Percentiles rank a stretch among this genome's conserved stretches.
These are phyloP conservation scores for Cercophora newfieldiana DNA, from an alignment of 495 filamentous ascomycete genomes.

Conservation along the genomic window DNA sequence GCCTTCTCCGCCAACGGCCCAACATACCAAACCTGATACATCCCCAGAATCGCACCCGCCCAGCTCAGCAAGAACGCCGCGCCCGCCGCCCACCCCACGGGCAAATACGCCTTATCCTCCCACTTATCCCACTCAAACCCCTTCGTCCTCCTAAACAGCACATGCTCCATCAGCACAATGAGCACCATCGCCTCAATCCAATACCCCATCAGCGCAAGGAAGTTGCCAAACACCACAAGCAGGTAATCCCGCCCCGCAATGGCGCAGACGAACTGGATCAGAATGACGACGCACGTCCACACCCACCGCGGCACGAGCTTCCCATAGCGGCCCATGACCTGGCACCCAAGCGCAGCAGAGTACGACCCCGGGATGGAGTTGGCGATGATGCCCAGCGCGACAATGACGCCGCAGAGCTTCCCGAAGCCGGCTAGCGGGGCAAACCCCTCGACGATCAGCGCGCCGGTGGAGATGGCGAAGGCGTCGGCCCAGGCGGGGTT, in stretches of 20 bases:
- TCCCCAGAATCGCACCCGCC: conserved; percentile 67
- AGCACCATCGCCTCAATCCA: conserved; percentile 68
- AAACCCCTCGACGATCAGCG: conserved; percentile 67
- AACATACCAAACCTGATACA: conserved; percentile 68
- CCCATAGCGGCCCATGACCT: conserved; percentile 60
- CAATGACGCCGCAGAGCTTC: conserved; percentile 70
- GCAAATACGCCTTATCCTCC: conserved; percentile 59
- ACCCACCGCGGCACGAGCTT: conserved; percentile 60
- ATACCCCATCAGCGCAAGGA: conserved; percentile 73
- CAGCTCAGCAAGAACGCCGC: conserved; percentile 67
- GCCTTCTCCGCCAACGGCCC: conserved; percentile 55
- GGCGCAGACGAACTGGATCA: conserved; percentile 65
- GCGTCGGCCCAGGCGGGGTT: conserved; percentile 54
- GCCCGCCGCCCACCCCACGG: conserved; percentile 62
- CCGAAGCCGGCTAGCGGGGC: conserved; percentile 65
- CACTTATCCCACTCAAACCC: conserved; percentile 63
- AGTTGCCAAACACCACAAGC: conserved; percentile 68
- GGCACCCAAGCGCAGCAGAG: conserved; percentile 67
- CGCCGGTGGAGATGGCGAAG: conserved; percentile 60
- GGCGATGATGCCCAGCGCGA: conserved; percentile 68
- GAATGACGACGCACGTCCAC: conserved; percentile 60
- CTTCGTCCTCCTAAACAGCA: conserved; percentile 57
- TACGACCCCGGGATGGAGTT: conserved; percentile 73
- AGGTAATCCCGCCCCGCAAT: conserved; percentile 62
- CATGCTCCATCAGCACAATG: conserved; percentile 63